Percentiles rank a stretch among this genome's conserved stretches.
Evolutionary conservation across 2,329 filamentous ascomycete genomes (phyloP).

Genomic region (Ambrosiella cleistominuta): DNA sequence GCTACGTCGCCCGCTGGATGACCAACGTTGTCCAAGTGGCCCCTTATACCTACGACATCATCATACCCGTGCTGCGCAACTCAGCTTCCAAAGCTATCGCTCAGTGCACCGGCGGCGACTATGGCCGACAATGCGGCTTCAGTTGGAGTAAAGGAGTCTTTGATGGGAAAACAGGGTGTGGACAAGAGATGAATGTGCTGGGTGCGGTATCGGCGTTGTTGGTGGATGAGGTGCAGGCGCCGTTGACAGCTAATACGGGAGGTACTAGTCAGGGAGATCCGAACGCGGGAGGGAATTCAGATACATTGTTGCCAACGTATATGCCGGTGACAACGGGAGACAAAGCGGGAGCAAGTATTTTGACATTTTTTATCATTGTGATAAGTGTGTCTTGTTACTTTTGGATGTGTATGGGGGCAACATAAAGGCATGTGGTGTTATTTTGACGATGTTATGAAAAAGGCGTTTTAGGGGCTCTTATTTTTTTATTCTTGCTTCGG

Average conservation of each 20-base stretch:
- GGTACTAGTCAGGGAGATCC: slow-evolving; percentile 32
- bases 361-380: slow-evolving; percentile 29
- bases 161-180: slow-evolving; percentile 38
- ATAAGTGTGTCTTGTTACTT: background rate
- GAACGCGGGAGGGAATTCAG: slow-evolving; percentile 24
- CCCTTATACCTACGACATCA: slow-evolving; percentile 31
- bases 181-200: slow-evolving; percentile 42
- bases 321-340: slow-evolving; percentile 26
- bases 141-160: slow-evolving; percentile 33
- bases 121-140: slow-evolving; percentile 34
- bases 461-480: background rate
- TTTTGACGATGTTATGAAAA: background rate
- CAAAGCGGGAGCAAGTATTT: slow-evolving; percentile 29
- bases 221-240: slow-evolving; percentile 23
- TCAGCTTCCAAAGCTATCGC: slow-evolving; percentile 36
- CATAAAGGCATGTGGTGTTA: background rate
- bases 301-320: slow-evolving; percentile 19
- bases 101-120: slow-evolving; percentile 34
- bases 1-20: slow-evolving; percentile 40
- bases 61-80: slow-evolving; percentile 32
- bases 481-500: background rate
- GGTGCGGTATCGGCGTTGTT: slow-evolving; percentile 37
- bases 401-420: slow-evolving; percentile 10
- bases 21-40: slow-evolving; percentile 35
- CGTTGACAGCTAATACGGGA: slow-evolving; percentile 30